Evolutionary conservation across 257 asterid species (phyloP).

Genomic region (Solanum chiquidenum): DNA sequence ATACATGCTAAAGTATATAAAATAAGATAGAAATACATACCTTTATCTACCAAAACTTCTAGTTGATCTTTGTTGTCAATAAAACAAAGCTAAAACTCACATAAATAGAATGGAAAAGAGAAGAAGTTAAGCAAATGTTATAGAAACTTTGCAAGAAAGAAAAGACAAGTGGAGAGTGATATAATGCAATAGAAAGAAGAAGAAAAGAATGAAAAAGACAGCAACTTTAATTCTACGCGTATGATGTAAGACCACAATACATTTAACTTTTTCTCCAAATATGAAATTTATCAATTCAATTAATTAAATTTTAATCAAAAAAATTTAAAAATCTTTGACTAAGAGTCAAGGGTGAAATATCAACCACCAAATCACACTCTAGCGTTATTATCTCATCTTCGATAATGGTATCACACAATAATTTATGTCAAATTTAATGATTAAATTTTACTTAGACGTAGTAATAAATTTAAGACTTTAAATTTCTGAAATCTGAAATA

Average conservation of each 20-base stretch:
- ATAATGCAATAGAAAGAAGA: not conserved
- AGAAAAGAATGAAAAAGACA: not conserved
- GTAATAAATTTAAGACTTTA: not conserved
- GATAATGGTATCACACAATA: not conserved
- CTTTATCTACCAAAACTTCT: not conserved
- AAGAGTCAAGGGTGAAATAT: not conserved
- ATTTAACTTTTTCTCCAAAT: not conserved
- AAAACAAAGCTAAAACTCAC: not conserved
- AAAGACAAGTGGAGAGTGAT: not conserved
- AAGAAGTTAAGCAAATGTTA: not conserved
- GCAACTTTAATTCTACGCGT: not conserved
- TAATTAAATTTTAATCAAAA: not conserved
- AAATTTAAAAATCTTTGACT: not conserved
- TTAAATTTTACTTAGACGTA: no score
- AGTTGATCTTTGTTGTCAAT: not conserved
- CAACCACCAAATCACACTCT: not conserved
- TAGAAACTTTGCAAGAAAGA: not conserved
- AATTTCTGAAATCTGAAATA: not conserved
- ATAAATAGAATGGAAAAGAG: not conserved
- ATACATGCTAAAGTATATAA: not conserved
- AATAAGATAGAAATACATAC: not conserved
- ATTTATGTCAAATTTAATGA: no score
- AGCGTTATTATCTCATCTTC: not conserved
- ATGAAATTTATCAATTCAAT: not conserved
- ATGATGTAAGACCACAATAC: not conserved